Base-by-base conservation (phyloP, 78 protist genomes). In the Diacronema lutheri region DNA sequence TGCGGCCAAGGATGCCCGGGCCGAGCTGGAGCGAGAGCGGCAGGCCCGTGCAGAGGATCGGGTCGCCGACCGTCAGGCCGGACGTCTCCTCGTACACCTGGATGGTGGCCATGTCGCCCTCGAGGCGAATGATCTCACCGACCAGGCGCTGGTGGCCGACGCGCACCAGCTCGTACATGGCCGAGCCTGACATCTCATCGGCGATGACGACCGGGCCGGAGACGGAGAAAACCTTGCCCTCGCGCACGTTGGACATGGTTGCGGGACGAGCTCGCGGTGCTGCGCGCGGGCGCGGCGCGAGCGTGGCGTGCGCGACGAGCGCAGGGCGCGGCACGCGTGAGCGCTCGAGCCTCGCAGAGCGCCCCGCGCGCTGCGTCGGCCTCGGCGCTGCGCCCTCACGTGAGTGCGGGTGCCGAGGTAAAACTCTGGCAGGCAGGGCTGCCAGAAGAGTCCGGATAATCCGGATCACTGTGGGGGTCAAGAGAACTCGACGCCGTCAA, bases 81-180 rank as follows among this genome's bases (percentile, higher is more conserved):
- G 99, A 97, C 13, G 99, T 99, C 87, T 99, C 99, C 87, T 99
- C 99, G 94, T 98, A 98, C 55, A 97, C 99, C 92, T 99, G 99
- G 81, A 99, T 98, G 35, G 99, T 98, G 26, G 99, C 99, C 16
- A 95, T 94, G 88, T 97, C 99, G n/a, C 88, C 96, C 86, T 97
- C 98, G 33, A 99, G 97, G 80, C 99, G 96, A 84, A 99, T 99
- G 93, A 99, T 98, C 93, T 99, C 99, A 23, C 99, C 99, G 60
- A 99, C 98, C 37, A 99, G 95, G 46, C 92, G 41, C 35, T 41
- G 1, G 80, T 81, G 61, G 35, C 99, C 99, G 58, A 98, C 99
- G 62, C 99, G 98, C 78, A 96, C 99, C 65, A 99, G 87, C 95
- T 99, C 99, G 96, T 98, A 97, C 99, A 99, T 99, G 81, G 97